These are phyloP conservation scores for Alternaria panax DNA, from an alignment of 2,329 filamentous ascomycete species.

Conservation along the genomic window DNA sequence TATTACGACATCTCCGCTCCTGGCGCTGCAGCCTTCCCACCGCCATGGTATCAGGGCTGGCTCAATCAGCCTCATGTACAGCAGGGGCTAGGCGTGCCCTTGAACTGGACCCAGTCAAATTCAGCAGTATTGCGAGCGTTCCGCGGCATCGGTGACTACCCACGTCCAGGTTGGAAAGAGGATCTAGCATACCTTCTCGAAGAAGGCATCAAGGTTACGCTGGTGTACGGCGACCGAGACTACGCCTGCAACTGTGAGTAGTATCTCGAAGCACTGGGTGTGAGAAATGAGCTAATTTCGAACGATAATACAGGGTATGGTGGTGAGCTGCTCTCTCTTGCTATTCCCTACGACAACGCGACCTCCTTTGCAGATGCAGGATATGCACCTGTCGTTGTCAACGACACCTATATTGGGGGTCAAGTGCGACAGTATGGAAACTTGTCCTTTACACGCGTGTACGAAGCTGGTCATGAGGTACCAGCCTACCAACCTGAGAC, in stretches of 20 bases:
- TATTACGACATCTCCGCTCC: conserved; percentile 66
- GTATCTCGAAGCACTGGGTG: not conserved
- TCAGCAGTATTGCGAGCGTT: conserved; percentile 58
- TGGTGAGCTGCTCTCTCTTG: conserved; percentile 73
- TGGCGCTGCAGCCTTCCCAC: conserved; percentile 51
- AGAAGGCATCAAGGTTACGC: conserved; percentile 44
- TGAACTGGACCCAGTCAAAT: conserved; percentile 63
- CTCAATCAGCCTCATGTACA: conserved; percentile 66
- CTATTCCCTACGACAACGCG: conserved; percentile 61
- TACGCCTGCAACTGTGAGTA: conserved; percentile 60
- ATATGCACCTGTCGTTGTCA: conserved; percentile 75
- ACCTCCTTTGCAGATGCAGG: conserved; percentile 69
- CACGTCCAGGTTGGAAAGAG: conserved; percentile 56
- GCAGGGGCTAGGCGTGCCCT: conserved; percentile 60
- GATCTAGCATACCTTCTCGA: conserved; percentile 64
- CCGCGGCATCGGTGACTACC: conserved; percentile 56
- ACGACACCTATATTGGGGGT: conserved; percentile 72
- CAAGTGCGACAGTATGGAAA: conserved; percentile 80
- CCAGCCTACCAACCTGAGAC: conserved; percentile 59
- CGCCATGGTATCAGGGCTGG: conserved; percentile 61
- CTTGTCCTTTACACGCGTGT: conserved; percentile 60
- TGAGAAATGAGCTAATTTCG: not conserved
- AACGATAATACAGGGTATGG: conserved; percentile 60
- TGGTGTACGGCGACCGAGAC: conserved; percentile 50
- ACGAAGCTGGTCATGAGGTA: conserved; percentile 62